phyloP scores from a whole-genome alignment of 2,329 filamentous ascomycete genomes.

The Colletotrichum nymphaeae region DNA sequence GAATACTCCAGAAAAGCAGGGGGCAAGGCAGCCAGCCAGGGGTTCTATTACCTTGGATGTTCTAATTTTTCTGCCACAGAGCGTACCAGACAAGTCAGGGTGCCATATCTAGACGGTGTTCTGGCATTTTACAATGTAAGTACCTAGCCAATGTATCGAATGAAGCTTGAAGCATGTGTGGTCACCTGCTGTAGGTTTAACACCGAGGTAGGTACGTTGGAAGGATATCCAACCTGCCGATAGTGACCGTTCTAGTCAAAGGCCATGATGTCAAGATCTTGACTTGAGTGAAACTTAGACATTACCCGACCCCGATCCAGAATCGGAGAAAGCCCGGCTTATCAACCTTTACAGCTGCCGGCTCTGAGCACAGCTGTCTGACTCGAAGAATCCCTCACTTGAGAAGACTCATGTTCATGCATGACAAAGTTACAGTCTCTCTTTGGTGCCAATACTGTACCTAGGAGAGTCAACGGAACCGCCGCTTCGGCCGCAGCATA shows the following conservation, averaged over 20 bases:
- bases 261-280: not conserved
- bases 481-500: not conserved
- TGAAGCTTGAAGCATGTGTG: not conserved
- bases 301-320: no score
- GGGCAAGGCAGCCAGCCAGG: not conserved
- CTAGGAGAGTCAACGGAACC: not conserved
- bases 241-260: not conserved
- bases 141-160: not conserved
- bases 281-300: not conserved
- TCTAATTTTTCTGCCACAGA: not conserved
- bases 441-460: not conserved
- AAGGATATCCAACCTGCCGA: not conserved
- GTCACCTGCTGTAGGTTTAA: not conserved
- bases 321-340: no score
- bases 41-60: not conserved
- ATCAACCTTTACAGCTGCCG: not conserved
- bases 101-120: not conserved
- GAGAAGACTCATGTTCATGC: not conserved
- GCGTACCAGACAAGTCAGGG: not conserved
- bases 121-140: not conserved
- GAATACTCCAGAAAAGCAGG: not conserved
- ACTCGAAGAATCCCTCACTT: not conserved
- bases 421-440: not conserved
- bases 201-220: not conserved
- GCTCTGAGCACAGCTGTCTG: not conserved